Evolutionary conservation across 2,329 filamentous ascomycete genomes (phyloP).

Genomic region (Bimuria novae-zelandiae): DNA sequence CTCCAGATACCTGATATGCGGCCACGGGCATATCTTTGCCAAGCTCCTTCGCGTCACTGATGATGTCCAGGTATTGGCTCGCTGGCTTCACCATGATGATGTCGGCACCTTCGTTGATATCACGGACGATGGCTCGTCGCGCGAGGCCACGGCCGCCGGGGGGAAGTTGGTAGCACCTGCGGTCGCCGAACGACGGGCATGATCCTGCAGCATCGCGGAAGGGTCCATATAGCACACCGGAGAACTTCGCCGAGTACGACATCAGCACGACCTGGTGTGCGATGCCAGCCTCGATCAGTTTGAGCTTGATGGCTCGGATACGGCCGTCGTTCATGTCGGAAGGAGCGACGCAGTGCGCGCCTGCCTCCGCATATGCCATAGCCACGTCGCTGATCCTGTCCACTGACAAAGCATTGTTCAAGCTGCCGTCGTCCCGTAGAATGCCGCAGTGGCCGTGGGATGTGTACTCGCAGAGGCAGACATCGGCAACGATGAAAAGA

Average conservation of each 20-base stretch:
- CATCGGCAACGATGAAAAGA: constrained; percentile 88
- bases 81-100: constrained; percentile 99
- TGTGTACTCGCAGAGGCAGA: constrained; percentile 98
- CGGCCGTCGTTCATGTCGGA: constrained; percentile 99
- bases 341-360: constrained; percentile 94
- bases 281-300: constrained; percentile 92
- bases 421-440: constrained; percentile 83
- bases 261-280: constrained; percentile 90
- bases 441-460: constrained; percentile 98
- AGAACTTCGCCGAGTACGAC: constrained; percentile 98
- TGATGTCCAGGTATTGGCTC: constrained; percentile 94
- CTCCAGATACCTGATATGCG: constrained; percentile 95
- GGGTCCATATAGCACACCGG: constrained; percentile 92
- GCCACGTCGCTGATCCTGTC: constrained; percentile 97
- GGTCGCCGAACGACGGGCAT: constrained; percentile 87
- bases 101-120: constrained; percentile 92
- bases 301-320: constrained; percentile 96
- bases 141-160: constrained; percentile 90
- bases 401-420: constrained; percentile 92
- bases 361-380: constrained; percentile 93
- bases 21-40: constrained; percentile 90
- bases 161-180: constrained; percentile 95
- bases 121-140: constrained; percentile 83
- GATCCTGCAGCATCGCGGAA: constrained; percentile 97
- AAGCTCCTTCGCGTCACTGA: constrained; percentile 94